phyloP scores from a whole-genome alignment of 257 asterid species.

The Nicotiana noctiflora region DNA sequence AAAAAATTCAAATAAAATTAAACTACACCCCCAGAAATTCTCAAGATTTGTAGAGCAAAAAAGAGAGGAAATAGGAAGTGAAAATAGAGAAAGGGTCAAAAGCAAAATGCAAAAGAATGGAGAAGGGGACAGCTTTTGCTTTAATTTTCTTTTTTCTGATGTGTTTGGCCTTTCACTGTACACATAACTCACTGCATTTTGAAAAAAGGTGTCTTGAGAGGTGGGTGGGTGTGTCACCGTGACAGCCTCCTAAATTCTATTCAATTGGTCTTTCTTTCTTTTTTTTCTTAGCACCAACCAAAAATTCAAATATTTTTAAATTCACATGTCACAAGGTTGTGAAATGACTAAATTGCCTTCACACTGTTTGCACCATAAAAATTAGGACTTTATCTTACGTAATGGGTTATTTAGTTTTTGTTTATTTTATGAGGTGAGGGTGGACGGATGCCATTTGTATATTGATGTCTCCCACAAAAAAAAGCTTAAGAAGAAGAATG shows the following conservation, averaged over 20 bases:
- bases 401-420: background rate
- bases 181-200: background rate
- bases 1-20: background rate
- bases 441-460: background rate
- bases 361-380: background rate
- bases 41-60: background rate
- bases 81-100: constrained; percentile 17
- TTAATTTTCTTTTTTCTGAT: constrained; percentile 15
- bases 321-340: background rate
- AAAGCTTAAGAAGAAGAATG: background rate
- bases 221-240: background rate
- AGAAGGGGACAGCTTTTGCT: constrained; percentile 41
- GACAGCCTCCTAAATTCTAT: constrained; percentile 3
- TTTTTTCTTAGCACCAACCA: background rate
- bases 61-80: constrained; percentile 4
- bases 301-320: background rate
- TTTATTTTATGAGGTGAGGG: background rate
- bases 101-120: constrained; percentile 18
- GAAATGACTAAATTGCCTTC: background rate
- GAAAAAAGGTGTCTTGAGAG: background rate
- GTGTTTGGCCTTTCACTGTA: constrained; percentile 20
- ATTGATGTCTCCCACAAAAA: background rate
- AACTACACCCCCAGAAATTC: background rate
- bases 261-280: too few species aligned
- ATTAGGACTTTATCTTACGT: background rate